Evolutionary conservation across 106 monocot species (phyloP).

Genomic region (Allium sativum): DNA sequence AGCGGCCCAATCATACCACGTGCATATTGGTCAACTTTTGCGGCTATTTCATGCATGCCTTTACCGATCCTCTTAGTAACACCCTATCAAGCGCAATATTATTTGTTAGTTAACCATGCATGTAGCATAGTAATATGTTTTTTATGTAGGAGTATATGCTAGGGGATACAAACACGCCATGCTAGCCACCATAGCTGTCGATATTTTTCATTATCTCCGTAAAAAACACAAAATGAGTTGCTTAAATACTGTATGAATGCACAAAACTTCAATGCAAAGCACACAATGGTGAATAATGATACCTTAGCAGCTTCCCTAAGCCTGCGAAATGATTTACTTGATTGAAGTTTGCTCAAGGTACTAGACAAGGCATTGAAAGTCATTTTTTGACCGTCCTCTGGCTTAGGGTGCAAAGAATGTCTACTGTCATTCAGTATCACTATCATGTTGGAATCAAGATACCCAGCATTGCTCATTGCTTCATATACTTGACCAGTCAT

Average conservation of each 20-base stretch:
- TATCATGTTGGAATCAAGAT: slow-evolving; percentile 81
- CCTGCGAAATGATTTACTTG: slow-evolving; percentile 56
- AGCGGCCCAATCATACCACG: slow-evolving; percentile 70
- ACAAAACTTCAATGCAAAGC: not conserved
- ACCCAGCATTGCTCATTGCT: slow-evolving; percentile 85
- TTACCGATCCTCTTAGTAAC: slow-evolving; percentile 66
- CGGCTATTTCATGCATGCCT: slow-evolving; percentile 62
- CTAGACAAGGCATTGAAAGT: slow-evolving; percentile 49
- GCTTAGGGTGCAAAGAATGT: slow-evolving; percentile 63
- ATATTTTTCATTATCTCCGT: too few species aligned
- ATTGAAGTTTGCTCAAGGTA: slow-evolving; percentile 74
- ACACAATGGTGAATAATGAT: slow-evolving; percentile 1
- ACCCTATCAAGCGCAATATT: slow-evolving; percentile 26
- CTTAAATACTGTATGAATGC: not conserved
- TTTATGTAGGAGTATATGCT: too few species aligned
- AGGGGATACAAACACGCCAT: too few species aligned
- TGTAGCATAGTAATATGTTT: too few species aligned
- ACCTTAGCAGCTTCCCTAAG: slow-evolving; percentile 79
- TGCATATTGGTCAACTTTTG: slow-evolving; percentile 78
- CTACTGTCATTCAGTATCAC: slow-evolving; percentile 74
- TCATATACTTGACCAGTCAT: slow-evolving; percentile 80
- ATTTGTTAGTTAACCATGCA: too few species aligned
- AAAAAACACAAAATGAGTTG: too few species aligned
- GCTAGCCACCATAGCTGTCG: too few species aligned
- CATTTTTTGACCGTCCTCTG: slow-evolving; percentile 30